phyloP scores from a whole-genome alignment of 106 monocot species.

The Apostasia ramifera region DNA sequence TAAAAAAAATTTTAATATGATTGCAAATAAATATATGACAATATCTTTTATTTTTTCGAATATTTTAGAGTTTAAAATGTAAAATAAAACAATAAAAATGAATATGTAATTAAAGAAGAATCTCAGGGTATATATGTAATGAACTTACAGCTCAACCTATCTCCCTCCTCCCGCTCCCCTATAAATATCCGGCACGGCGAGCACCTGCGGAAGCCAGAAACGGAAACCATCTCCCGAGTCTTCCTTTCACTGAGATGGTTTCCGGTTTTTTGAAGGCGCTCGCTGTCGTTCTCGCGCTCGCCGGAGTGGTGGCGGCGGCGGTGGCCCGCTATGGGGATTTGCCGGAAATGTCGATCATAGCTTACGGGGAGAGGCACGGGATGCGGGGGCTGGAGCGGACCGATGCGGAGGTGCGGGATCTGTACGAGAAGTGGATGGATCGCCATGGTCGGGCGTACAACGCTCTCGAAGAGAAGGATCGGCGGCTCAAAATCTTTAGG shows the following conservation, averaged over 20 bases:
- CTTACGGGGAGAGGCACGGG: constrained; percentile 18
- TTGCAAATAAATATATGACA: too few relatives aligned
- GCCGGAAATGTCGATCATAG: constrained; percentile 27
- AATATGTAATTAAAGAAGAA: too few relatives aligned
- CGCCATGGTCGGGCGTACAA: constrained; percentile 27
- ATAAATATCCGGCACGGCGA: neutral
- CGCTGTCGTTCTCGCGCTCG: constrained; percentile 8
- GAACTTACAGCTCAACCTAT: too few relatives aligned
- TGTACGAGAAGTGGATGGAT: constrained; percentile 48
- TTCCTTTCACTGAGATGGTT: neutral
- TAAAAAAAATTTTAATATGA: too few relatives aligned
- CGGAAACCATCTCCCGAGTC: too few relatives aligned
- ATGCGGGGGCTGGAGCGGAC: constrained; percentile 19
- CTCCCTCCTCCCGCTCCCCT: neutral
- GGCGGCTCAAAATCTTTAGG: constrained; percentile 67
- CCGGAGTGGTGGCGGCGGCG: neutral
- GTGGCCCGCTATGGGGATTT: neutral
- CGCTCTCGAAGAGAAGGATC: constrained; percentile 30
- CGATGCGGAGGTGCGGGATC: constrained; percentile 31
- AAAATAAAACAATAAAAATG: too few relatives aligned
- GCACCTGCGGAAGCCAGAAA: neutral
- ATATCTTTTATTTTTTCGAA: too few relatives aligned
- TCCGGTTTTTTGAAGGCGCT: neutral
- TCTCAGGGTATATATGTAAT: too few relatives aligned
- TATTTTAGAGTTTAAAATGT: too few relatives aligned